These are phyloP conservation scores for Monosporozyma unispora DNA, from an alignment of 805 yeast genomes.

Conservation along the genomic window DNA sequence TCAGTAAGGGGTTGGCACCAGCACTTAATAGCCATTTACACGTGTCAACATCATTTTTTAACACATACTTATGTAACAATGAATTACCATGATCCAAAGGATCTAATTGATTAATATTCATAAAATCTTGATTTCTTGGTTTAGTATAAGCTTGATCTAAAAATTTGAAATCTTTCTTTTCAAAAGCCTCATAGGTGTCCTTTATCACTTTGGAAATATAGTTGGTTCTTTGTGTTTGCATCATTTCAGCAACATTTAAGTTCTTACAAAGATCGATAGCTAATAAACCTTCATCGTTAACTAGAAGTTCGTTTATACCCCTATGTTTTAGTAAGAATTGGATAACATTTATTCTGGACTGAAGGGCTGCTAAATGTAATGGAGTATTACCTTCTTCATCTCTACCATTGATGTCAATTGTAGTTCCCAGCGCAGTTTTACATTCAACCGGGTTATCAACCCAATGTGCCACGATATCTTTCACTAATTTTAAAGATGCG, in stretches of 20 bases:
- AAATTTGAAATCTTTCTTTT: conserved; percentile 50
- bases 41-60: conserved; percentile 65
- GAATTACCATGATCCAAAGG: conserved; percentile 82
- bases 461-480: conserved; percentile 36
- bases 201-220: conserved; percentile 68
- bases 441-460: conserved; percentile 8
- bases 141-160: conserved; percentile 56
- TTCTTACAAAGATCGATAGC: conserved; percentile 71
- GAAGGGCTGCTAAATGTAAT: conserved; percentile 73
- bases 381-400: conserved; percentile 87
- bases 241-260: conserved; percentile 57
- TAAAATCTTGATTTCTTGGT: conserved; percentile 68
- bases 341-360: conserved; percentile 69
- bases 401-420: conserved; percentile 58
- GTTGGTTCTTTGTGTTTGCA: conserved; percentile 68
- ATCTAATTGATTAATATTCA: conserved; percentile 88
- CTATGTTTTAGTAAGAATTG: conserved; percentile 48
- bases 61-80: conserved; percentile 78
- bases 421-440: conserved; percentile 1
- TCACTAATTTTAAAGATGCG: conserved; percentile 52
- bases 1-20: conserved; percentile 90
- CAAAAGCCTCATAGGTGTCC: conserved; percentile 61
- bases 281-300: conserved; percentile 61
- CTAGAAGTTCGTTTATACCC: conserved; percentile 75
- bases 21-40: conserved; percentile 81